Evolutionary conservation across 2,329 filamentous ascomycete species (phyloP).

Genomic region (Ophiostoma perfectum): DNA sequence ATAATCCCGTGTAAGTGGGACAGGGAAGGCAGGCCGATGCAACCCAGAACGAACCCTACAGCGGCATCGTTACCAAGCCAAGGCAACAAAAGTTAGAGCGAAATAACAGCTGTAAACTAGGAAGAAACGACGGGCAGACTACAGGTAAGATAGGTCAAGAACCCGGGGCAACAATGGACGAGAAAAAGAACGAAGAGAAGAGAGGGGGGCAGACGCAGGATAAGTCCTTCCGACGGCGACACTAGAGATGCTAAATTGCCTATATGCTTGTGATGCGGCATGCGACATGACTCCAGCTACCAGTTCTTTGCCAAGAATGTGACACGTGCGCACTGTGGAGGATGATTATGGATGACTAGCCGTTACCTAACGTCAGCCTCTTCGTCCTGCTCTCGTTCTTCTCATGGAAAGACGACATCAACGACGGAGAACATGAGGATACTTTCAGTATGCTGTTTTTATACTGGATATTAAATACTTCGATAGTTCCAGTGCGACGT

Average conservation of each 20-base stretch:
- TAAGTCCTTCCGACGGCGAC: not conserved
- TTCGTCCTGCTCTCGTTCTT: not conserved
- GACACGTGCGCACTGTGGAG: not conserved
- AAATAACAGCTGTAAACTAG: not conserved
- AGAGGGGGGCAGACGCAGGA: not conserved
- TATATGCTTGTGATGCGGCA: slow-evolving; percentile 7
- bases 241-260: not conserved
- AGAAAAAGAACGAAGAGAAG: not conserved
- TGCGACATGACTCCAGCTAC: not conserved
- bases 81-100: not conserved
- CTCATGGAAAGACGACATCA: not conserved
- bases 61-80: not conserved
- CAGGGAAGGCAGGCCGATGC: not conserved
- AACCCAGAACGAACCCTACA: not conserved
- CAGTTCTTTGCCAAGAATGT: slow-evolving; percentile 2
- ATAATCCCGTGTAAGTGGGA: not conserved
- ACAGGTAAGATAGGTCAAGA: not conserved
- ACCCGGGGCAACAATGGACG: not conserved
- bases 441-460: not conserved
- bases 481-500: no score
- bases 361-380: not conserved
- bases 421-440: not conserved
- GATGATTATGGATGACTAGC: not conserved
- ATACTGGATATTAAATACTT: not conserved
- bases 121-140: not conserved